Percentiles rank a stretch among this genome's conserved stretches.
phyloP scores from a whole-genome alignment of 208 protist genomes.

The Trypanosoma cruzi region DNA sequence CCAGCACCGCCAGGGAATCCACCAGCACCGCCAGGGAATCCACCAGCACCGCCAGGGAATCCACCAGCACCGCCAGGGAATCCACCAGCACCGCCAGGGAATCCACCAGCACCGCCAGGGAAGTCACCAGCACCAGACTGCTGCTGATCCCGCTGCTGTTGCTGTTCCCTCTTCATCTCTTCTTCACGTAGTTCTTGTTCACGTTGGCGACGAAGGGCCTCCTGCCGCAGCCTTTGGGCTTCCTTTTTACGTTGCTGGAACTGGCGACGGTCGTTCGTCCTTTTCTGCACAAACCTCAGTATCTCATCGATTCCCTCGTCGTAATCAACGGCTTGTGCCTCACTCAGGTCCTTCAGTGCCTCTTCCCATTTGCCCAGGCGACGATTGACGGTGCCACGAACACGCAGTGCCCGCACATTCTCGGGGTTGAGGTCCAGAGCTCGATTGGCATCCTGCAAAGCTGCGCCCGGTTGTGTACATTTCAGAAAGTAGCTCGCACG shows the following conservation, averaged over 20 bases:
- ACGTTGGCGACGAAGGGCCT: conserved; percentile 45
- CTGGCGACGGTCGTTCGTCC: conserved; percentile 39
- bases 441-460: conserved; percentile 61
- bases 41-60: conserved; percentile 16
- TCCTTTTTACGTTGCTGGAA: conserved; percentile 35
- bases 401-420: conserved; percentile 75
- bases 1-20: conserved; percentile 18
- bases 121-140: too few relatives aligned
- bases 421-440: conserved; percentile 66
- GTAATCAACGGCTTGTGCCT: conserved; percentile 80
- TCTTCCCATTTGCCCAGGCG: conserved; percentile 71
- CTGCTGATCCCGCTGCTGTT: too few relatives aligned
- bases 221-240: conserved; percentile 31
- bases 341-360: conserved; percentile 65
- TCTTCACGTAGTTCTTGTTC: conserved; percentile 40
- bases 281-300: conserved; percentile 51
- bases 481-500: conserved; percentile 65
- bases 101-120: too few relatives aligned
- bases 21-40: conserved; percentile 26
- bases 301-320: conserved; percentile 53
- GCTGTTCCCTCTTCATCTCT: conserved; percentile 24
- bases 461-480: conserved; percentile 43
- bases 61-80: conserved; percentile 13
- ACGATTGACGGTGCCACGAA: conserved; percentile 68
- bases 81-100: too few relatives aligned